phyloP scores from a whole-genome alignment of 1,284 basidiomycete species.

The Ustilago tritici region DNA sequence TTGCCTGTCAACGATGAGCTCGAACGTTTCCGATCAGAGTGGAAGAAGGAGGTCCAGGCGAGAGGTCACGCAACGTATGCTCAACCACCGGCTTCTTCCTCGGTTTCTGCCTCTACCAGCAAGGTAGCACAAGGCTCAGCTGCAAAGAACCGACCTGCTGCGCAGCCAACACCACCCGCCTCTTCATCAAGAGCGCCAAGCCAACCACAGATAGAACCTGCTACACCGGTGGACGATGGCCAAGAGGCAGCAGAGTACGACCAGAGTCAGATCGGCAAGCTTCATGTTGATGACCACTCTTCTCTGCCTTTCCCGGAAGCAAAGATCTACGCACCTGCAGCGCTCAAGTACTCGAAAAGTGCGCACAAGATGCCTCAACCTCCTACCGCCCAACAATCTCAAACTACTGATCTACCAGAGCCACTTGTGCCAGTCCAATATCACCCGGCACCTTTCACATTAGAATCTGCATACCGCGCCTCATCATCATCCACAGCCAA shows the following conservation, averaged over 20 bases:
- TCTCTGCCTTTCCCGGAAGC: constrained; percentile 41
- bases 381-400: background rate
- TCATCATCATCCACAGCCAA: constrained; percentile 21
- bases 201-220: background rate
- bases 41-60: constrained; percentile 50
- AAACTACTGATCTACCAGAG: constrained; percentile 14
- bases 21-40: constrained; percentile 50
- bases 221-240: background rate
- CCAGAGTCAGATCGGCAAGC: constrained; percentile 1
- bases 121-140: constrained; percentile 1
- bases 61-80: constrained; percentile 26
- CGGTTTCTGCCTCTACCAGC: background rate
- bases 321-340: constrained; percentile 47
- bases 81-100: constrained; percentile 11
- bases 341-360: constrained; percentile 51
- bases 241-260: background rate
- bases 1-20: constrained; percentile 45
- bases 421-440: constrained; percentile 26
- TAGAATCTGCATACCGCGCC: background rate
- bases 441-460: constrained; percentile 9
- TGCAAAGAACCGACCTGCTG: background rate
- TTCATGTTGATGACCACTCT: background rate
- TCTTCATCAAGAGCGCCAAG: constrained; percentile 3
- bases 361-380: constrained; percentile 42
- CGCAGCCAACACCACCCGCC: background rate